Percentiles rank a stretch among this genome's conserved stretches.
phyloP scores from a whole-genome alignment of 1,284 basidiomycete genomes.

The Amylostereum areolatum region DNA sequence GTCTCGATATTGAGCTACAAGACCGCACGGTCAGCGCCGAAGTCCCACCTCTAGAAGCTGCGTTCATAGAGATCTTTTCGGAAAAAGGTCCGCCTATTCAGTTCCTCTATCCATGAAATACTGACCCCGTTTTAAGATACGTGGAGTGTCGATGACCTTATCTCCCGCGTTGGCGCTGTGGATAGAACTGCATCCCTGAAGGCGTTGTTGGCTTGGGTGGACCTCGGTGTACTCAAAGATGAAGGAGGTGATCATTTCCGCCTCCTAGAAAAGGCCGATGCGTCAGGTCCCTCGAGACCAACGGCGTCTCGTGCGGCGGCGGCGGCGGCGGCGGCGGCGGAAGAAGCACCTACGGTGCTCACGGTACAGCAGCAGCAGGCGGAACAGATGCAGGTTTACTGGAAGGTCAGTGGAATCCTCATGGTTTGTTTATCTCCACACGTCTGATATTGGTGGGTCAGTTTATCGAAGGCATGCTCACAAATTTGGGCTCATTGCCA shows the following conservation, averaged over 20 bases:
- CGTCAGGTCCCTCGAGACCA: constrained; percentile 18
- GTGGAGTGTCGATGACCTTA: constrained; percentile 67
- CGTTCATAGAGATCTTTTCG: constrained; percentile 83
- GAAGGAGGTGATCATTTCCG: constrained; percentile 50
- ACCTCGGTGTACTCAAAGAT: constrained; percentile 74
- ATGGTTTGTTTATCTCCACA: background rate
- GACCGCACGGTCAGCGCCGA: constrained; percentile 75
- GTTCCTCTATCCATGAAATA: background rate
- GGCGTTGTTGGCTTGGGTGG: constrained; percentile 79
- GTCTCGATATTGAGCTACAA: constrained; percentile 71
- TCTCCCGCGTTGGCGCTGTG: constrained; percentile 54
- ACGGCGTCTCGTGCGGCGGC: constrained; percentile 17
- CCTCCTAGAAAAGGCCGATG: constrained; percentile 57
- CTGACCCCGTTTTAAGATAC: constrained; percentile 36
- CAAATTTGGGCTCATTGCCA: constrained; percentile 69
- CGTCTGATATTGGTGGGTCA: constrained; percentile 20
- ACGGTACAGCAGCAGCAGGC: constrained; percentile 71
- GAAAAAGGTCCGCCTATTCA: constrained; percentile 40
- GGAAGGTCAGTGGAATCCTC: constrained; percentile 54
- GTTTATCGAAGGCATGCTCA: constrained; percentile 84
- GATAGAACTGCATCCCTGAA: constrained; percentile 61
- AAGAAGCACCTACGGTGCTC: constrained; percentile 46
- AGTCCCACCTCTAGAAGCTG: constrained; percentile 83
- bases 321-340: constrained; percentile 23
- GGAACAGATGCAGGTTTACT: constrained; percentile 80